These are phyloP conservation scores for Xylaria sp. DNA, from an alignment of 2,329 filamentous ascomycete genomes.

Conservation along the genomic window DNA sequence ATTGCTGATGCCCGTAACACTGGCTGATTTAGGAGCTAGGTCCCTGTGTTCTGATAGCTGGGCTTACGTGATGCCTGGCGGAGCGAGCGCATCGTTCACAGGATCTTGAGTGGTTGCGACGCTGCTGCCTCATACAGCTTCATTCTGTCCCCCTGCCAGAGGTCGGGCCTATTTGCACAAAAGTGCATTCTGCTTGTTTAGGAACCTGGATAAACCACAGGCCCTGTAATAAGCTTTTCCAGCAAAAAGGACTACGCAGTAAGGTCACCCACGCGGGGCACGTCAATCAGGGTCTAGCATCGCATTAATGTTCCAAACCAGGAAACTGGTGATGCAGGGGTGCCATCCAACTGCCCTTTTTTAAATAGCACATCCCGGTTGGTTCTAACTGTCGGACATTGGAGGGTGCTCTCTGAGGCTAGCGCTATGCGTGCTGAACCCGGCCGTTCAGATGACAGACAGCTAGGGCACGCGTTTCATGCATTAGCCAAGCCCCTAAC, in stretches of 20 bases:
- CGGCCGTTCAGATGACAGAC: constrained; percentile 6
- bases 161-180: constrained; percentile 9
- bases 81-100: background rate
- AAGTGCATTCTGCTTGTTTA: background rate
- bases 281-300: background rate
- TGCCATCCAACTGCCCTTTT: constrained; percentile 21
- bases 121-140: background rate
- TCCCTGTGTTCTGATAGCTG: background rate
- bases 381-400: constrained; percentile 17
- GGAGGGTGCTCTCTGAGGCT: constrained; percentile 11
- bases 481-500: constrained; percentile 16
- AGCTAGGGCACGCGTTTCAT: background rate
- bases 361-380: constrained; percentile 15
- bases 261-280: background rate
- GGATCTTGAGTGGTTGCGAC: background rate
- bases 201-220: background rate
- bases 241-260: background rate
- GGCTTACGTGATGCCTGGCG: background rate
- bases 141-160: background rate
- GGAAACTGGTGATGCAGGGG: constrained; percentile 1
- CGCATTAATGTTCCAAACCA: background rate
- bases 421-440: background rate
- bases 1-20: background rate
- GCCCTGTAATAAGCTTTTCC: constrained; percentile 4
- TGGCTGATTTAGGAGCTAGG: background rate